Evolutionary conservation across 2,329 filamentous ascomycete genomes (phyloP), one percentile per base, ranked within the genome.

Genomic region (Trichoderma brevicompactum): DNA sequence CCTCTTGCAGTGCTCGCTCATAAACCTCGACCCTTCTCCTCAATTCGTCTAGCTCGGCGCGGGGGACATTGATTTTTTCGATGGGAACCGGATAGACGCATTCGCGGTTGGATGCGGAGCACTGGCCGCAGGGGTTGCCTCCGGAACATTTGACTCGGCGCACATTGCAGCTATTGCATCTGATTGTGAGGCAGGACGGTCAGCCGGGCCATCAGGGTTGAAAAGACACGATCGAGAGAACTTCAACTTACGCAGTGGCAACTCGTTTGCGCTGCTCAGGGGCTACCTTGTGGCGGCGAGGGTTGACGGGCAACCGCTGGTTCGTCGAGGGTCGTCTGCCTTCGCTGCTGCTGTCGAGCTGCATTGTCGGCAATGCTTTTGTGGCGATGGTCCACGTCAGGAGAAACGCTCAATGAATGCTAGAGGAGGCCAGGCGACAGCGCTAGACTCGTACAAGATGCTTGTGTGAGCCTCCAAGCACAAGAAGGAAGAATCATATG

Each of bases 161-260:
- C 52, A 83, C 71, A 73, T 85, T 85, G 74, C 82, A 85, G 71
- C 75, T 79, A 70, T 85, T 84, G 76, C 82, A 84, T 65, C 82
- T 84, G 64, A 44, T 36, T 15, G 19, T 28, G 40, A n/a, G 43
- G 50, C 32, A 23, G 17, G 19, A 12, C n/a, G 41, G 19, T 40
- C 19, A 58, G 36, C 32, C 32, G n/a, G 17, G 46, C 7, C 13
- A 10, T 7, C 17, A 15, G 5, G 13, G 38, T 17, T 50, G 44
- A 32, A 8, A 10, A 41, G 49, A 34, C 15, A 38, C 36, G 7
- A 5, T 6, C 9, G 17, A 8, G 13, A 59, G n/a, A 7, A 70
- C 23, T 28, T 5, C 23, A 28, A 28, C 69, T 64, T 74, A 83
- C 82, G 82, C 82, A 64, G 79, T 82, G 15, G 78, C 76, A 54